Conservation (phyloP, 176 grass and related monocot species). For the sorghum (Sorghum bicolor) region DNA sequence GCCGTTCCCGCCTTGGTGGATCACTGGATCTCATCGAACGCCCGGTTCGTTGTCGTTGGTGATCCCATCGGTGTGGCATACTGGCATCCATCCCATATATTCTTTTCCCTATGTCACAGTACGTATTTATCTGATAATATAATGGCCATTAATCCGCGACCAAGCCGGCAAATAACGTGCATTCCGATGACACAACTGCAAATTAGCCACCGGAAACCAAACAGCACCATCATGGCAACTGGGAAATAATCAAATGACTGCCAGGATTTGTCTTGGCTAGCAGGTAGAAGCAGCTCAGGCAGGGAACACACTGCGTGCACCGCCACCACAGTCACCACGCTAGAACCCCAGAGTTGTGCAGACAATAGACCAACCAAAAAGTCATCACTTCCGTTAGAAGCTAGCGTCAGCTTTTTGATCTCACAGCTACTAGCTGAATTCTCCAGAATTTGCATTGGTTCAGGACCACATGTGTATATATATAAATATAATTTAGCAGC, state of each 20-base stretch:
- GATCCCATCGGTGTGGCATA: neutral
- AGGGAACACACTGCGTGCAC: slow-evolving; percentile 24
- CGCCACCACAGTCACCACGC: no score
- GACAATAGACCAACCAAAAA: slow-evolving; percentile 27
- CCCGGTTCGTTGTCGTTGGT: neutral
- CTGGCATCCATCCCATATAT: neutral
- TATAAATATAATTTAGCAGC: neutral
- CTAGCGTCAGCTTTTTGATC: neutral
- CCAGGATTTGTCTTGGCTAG: slow-evolving; percentile 35
- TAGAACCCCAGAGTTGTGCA: neutral
- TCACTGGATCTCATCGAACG: neutral
- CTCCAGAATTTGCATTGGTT: neutral
- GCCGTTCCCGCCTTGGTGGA: neutral
- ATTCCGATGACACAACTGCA: neutral
- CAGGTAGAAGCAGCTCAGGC: neutral
- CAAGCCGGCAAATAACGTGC: slow-evolving; percentile 10
- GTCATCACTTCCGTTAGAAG: neutral
- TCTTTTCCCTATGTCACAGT: neutral
- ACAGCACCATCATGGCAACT: slow-evolving; percentile 1
- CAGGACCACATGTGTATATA: slow-evolving; percentile 42
- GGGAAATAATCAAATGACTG: slow-evolving; percentile 34
- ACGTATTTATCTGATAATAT: no score
- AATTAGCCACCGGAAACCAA: neutral
- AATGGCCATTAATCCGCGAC: slow-evolving; percentile 17
- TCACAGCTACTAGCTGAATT: neutral